Conservation (phyloP, 2,329 filamentous ascomycete genomes). For the Ophiostoma quercus region DNA sequence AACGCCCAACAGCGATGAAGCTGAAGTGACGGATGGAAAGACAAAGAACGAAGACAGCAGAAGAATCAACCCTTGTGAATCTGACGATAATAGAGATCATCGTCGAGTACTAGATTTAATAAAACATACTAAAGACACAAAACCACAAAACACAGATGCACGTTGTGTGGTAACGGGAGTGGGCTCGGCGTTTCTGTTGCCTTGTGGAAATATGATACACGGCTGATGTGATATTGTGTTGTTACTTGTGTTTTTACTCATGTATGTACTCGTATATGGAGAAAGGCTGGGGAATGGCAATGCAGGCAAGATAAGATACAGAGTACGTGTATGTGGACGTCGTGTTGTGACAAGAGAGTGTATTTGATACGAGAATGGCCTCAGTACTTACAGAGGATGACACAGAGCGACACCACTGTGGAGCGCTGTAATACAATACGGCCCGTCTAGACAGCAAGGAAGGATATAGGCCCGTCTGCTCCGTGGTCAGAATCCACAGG, state of each 20-base stretch:
- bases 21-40: neutral
- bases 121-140: neutral
- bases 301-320: neutral
- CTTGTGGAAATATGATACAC: neutral
- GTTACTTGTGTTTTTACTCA: neutral
- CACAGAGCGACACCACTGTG: neutral
- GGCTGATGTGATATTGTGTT: neutral
- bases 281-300: neutral
- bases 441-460: neutral
- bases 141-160: neutral
- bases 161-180: neutral
- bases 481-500: neutral
- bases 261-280: neutral
- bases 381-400: neutral
- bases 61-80: neutral
- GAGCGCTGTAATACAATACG: neutral
- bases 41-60: neutral
- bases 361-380: neutral
- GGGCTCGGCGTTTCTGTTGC: neutral
- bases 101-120: neutral
- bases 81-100: neutral
- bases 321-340: neutral
- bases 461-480: constrained; percentile 6
- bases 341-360: neutral
- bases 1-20: neutral